Evolutionary conservation across 257 asterid species (phyloP).

Genomic region (Gentiana dahurica): DNA sequence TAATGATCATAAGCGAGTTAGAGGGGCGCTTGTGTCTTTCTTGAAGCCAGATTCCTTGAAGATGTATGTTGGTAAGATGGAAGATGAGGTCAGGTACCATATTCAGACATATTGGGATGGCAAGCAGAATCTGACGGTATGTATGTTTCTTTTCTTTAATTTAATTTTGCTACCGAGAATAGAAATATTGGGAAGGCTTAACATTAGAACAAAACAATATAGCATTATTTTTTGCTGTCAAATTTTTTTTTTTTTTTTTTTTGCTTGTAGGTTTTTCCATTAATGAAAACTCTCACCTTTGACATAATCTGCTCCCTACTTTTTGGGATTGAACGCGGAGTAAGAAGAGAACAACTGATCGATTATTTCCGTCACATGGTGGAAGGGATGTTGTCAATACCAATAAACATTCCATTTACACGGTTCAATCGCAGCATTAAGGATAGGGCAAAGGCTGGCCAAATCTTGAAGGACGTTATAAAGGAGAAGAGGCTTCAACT

Average conservation of each 20-base stretch:
- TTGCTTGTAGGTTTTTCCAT: constrained; percentile 44
- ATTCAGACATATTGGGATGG: constrained; percentile 50
- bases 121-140: constrained; percentile 37
- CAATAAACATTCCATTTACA: constrained; percentile 51
- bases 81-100: constrained; percentile 42
- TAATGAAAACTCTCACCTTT: constrained; percentile 67
- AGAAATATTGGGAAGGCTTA: no score
- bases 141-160: no score
- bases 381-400: constrained; percentile 60
- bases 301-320: constrained; percentile 64
- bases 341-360: constrained; percentile 32
- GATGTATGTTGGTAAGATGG: constrained; percentile 51
- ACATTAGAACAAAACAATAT: no score
- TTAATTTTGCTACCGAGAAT: no score
- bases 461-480: constrained; percentile 40
- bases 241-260: no score
- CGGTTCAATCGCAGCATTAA: constrained; percentile 56
- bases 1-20: constrained; percentile 52
- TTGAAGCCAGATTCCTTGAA: constrained; percentile 55
- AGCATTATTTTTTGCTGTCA: no score
- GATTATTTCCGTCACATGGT: constrained; percentile 36
- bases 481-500: constrained; percentile 37
- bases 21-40: constrained; percentile 50
- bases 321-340: constrained; percentile 45
- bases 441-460: constrained; percentile 39